Conservation (phyloP, 805 yeast genomes). For the Brettanomyces custersianus region DNA sequence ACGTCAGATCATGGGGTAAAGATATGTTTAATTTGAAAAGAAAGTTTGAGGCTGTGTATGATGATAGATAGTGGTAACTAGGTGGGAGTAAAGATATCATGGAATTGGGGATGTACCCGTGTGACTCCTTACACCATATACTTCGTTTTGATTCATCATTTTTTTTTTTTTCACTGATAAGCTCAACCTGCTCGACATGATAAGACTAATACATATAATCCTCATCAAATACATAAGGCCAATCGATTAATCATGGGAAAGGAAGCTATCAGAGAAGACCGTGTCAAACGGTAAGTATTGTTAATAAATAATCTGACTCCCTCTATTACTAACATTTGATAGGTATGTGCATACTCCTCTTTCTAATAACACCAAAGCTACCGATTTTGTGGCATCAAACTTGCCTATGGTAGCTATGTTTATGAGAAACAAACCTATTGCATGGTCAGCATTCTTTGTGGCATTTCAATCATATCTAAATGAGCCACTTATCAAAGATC, state of each 20-base stretch:
- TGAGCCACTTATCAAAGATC: conserved; percentile 23
- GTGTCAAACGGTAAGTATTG: conserved; percentile 18
- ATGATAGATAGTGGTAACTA: no score
- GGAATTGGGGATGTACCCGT: no score
- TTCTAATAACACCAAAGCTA: conserved; percentile 35
- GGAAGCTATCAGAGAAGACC: conserved; percentile 23
- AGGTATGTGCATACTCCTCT: conserved; percentile 41
- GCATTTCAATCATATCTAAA: conserved; percentile 42
- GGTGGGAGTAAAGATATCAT: no score
- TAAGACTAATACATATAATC: no score
- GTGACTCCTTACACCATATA: no score
- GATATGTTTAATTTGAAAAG: no score
- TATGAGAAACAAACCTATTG: conserved; percentile 43
- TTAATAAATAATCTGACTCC: background rate
- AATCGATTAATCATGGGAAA: conserved; percentile 12
- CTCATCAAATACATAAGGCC: background rate
- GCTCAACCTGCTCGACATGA: no score
- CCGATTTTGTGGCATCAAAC: conserved; percentile 40
- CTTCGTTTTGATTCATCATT: no score
- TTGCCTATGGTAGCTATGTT: conserved; percentile 61
- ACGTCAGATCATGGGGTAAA: no score
- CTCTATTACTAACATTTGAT: conserved; percentile 5
- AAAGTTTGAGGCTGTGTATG: no score
- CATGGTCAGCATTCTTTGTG: conserved; percentile 47
- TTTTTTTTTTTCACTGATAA: no score